Evolutionary conservation across 176 grass and related monocot species (phyloP).

Genomic region (Oryza coarctata): DNA sequence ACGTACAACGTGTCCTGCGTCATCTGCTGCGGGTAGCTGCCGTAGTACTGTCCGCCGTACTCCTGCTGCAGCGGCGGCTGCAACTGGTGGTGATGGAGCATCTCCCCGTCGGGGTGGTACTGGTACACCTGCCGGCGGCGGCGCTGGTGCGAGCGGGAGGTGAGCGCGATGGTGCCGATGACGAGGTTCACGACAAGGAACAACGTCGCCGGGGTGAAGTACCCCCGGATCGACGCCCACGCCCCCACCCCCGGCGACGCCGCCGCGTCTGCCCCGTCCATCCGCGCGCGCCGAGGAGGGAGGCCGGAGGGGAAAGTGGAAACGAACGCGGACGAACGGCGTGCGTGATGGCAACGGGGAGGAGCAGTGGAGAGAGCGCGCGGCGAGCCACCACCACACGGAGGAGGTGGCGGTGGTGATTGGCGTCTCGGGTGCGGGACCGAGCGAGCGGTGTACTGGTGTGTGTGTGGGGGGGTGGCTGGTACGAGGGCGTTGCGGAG

Average conservation of each 20-base stretch:
- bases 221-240: conserved; percentile 49
- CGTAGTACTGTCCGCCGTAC: not conserved
- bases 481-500: not conserved
- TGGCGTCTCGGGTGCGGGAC: not conserved
- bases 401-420: not conserved
- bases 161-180: conserved; percentile 90
- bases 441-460: too few relatives aligned
- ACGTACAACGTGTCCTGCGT: conserved; percentile 18
- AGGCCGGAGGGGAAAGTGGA: not conserved
- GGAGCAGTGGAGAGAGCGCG: not conserved
- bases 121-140: not conserved
- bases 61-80: not conserved
- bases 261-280: conserved; percentile 30
- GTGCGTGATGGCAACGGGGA: too few relatives aligned
- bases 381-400: too few relatives aligned
- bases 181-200: conserved; percentile 90
- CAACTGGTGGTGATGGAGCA: not conserved
- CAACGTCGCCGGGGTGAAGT: conserved; percentile 62
- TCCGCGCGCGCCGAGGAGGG: not conserved
- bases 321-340: not conserved
- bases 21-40: not conserved
- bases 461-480: too few relatives aligned
- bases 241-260: not conserved
- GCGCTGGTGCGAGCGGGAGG: conserved; percentile 44
- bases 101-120: not conserved